Evolutionary conservation across 768 basidiomycete genomes (phyloP), one percentile per base, ranked within the genome.

Genomic region (Amanita polypyramis): DNA sequence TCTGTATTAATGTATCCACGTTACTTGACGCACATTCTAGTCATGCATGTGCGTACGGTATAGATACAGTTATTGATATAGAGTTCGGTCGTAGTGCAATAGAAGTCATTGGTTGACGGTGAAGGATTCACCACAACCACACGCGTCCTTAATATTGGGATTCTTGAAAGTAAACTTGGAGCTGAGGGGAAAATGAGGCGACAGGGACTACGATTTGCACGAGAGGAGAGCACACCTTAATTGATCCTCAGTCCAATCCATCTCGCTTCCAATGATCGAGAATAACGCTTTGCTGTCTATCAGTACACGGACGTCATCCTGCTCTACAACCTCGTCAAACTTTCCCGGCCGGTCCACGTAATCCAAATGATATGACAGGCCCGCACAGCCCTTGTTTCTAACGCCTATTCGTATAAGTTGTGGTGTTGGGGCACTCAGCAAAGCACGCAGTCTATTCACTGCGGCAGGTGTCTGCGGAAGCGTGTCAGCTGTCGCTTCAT

Each of bases 251-350:
- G 80, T 75, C 96, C 96, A 99, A 61, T 95, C 92, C 96, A 99
- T 99, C 73, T 89, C 88, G 64, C 91, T 95, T 43, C 96, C 96
- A 52, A 99, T 96, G 56, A 99, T 96, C 50, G 88, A 92, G 62
- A 99, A 98, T 54, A 99, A 67, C 20, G 96, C 96, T 65, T 94
- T 97, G 61, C 83, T 85, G 69, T 99, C 96, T 62, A 98, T 92
- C 52, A 98, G 70, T 38, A 99, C 95, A 54, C 73, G 77, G 20
- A 96, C 90, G 1, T 87, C 95, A 54, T 97, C 93, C 66, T 98
- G 96, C 62, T 91, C 82, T 17, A 98, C 93, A 14, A 97, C 77
- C 61, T 98, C 96, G 67, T 99, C 96, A 57, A 98, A 97, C 64
- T 82, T 85, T 4, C 77, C 88, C 1, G 90, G 82, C 58, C 79